Conservation (phyloP, 2,329 filamentous ascomycete genomes). For the Pseudocercospora musae region DNA sequence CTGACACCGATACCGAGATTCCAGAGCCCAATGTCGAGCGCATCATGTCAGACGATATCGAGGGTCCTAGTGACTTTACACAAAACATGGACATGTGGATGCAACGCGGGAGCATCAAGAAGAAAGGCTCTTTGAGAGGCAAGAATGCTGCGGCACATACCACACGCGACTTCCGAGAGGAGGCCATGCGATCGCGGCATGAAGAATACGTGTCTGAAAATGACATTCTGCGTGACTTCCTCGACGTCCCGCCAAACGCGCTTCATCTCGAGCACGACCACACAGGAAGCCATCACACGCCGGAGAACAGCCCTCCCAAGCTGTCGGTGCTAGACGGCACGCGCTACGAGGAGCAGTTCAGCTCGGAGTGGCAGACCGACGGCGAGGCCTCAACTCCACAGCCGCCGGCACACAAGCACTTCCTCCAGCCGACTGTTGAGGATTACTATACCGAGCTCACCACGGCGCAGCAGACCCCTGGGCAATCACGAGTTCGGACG, state of each 20-base stretch:
- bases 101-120: background rate
- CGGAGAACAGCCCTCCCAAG: conserved; percentile 29
- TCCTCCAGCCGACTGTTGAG: conserved; percentile 36
- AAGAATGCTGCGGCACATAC: background rate
- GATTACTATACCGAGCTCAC: conserved; percentile 36
- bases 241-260: conserved; percentile 6
- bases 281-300: conserved; percentile 31
- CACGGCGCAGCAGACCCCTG: conserved; percentile 23
- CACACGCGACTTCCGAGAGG: conserved; percentile 3
- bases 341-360: conserved; percentile 21
- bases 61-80: conserved; percentile 39
- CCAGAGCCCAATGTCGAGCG: conserved; percentile 28
- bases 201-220: conserved; percentile 6
- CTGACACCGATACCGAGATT: conserved; percentile 25
- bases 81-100: conserved; percentile 36
- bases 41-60: conserved; percentile 37
- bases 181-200: conserved; percentile 1
- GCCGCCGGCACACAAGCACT: conserved; percentile 27
- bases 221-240: background rate
- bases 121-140: conserved; percentile 1
- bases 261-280: conserved; percentile 17
- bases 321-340: conserved; percentile 14
- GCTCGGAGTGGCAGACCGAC: conserved; percentile 33
- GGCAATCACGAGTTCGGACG: background rate
- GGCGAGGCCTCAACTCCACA: conserved; percentile 27